Evolutionary conservation across 306 rosid species (phyloP).

Genomic region (Arachis stenosperma): DNA sequence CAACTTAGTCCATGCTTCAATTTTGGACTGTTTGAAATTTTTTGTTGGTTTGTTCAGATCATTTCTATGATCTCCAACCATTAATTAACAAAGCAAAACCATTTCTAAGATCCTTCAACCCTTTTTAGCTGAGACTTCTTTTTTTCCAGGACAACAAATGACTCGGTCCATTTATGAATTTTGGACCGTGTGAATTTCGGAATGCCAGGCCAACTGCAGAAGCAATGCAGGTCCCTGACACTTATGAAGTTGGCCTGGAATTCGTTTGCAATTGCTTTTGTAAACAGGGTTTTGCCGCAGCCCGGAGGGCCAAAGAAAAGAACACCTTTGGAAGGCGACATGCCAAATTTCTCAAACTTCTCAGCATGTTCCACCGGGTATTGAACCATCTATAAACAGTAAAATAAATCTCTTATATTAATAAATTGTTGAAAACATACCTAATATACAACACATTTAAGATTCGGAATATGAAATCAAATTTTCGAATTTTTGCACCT

Average conservation of each 20-base stretch:
- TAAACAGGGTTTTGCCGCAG: constrained; percentile 70
- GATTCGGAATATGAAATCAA: constrained; percentile 9
- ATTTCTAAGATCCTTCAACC: no score
- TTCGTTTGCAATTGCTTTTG: constrained; percentile 74
- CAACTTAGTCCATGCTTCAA: not conserved
- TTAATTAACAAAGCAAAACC: no score
- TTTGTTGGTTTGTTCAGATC: not conserved
- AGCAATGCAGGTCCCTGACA: constrained; percentile 70
- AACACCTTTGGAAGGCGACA: constrained; percentile 81
- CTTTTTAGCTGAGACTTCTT: not conserved
- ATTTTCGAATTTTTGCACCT: constrained; percentile 42
- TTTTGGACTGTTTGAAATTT: constrained; percentile 11
- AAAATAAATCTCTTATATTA: not conserved
- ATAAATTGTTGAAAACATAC: no score
- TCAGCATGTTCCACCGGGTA: constrained; percentile 84
- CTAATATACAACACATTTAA: not conserved
- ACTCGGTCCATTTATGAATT: not conserved
- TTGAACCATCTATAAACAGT: constrained; percentile 60
- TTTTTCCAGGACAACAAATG: constrained; percentile 6
- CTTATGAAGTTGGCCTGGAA: constrained; percentile 78
- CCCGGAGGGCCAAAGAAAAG: constrained; percentile 78
- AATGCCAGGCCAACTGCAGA: no score
- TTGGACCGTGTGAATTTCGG: constrained; percentile 1
- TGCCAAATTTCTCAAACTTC: constrained; percentile 79
- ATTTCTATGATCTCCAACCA: no score